Conservation (phyloP, 371 early-diverging fungal genomes). For the Mucor lusitanicus region DNA sequence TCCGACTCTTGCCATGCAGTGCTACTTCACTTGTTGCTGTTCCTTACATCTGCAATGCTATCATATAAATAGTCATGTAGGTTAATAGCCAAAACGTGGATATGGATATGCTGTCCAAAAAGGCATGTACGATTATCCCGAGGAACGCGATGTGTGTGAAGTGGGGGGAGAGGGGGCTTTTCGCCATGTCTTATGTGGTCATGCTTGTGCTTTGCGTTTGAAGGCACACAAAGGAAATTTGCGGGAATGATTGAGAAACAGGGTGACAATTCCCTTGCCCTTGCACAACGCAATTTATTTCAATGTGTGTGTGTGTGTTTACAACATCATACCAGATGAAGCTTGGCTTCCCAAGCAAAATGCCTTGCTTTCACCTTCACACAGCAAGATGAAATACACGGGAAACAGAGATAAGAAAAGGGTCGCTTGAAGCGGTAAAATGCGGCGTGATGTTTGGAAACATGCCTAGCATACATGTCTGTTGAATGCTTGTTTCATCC, state of each 20-base stretch:
- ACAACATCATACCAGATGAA: background rate
- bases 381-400: background rate
- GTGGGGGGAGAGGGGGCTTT: background rate
- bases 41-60: background rate
- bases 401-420: background rate
- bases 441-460: background rate
- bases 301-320: background rate
- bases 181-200: background rate
- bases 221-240: constrained; percentile 3
- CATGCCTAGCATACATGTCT: background rate
- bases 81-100: background rate
- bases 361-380: background rate
- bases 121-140: background rate
- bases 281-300: background rate
- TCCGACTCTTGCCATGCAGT: background rate
- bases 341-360: background rate
- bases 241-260: background rate
- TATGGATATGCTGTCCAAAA: background rate
- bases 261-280: background rate
- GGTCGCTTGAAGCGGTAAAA: background rate
- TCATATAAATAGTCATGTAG: background rate
- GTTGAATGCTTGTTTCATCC: background rate
- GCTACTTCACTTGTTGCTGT: background rate
- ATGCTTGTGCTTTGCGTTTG: background rate
- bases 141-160: background rate